phyloP scores from a whole-genome alignment of 345 rosid genomes.

The Melaleuca quinquenervia region DNA sequence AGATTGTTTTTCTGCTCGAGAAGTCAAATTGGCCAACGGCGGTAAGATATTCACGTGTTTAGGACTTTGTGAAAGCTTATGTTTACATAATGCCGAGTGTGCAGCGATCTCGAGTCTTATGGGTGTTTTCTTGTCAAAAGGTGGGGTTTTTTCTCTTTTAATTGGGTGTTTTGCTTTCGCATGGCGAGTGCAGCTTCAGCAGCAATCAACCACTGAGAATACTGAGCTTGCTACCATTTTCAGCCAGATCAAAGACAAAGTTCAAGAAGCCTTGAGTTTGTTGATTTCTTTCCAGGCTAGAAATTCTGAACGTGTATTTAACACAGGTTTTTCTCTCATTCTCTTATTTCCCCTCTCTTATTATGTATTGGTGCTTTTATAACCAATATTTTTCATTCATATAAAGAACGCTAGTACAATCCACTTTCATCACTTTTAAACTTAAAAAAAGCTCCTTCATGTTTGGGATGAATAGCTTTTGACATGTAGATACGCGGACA shows the following conservation, averaged over 20 bases:
- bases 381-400: neutral
- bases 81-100: neutral
- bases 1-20: slow-evolving; percentile 63
- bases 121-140: neutral
- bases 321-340: slow-evolving; percentile 43
- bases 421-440: neutral
- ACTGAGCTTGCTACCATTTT: slow-evolving; percentile 28
- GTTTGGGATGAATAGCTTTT: neutral
- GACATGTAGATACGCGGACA: neutral
- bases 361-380: neutral
- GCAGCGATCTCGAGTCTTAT: neutral
- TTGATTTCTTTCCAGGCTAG: slow-evolving; percentile 61
- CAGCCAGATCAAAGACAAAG: slow-evolving; percentile 21
- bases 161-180: neutral
- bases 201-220: slow-evolving; percentile 41
- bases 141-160: neutral
- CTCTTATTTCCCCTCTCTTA: neutral
- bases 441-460: neutral
- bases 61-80: neutral
- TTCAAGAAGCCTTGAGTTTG: slow-evolving; percentile 27
- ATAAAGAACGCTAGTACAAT: neutral
- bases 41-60: slow-evolving; percentile 16
- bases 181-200: slow-evolving; percentile 46
- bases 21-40: slow-evolving; percentile 53
- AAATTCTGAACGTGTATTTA: slow-evolving; percentile 80